phyloP scores from a whole-genome alignment of 1,139 yeast genomes.

The Hanseniaspora gamundiae region DNA sequence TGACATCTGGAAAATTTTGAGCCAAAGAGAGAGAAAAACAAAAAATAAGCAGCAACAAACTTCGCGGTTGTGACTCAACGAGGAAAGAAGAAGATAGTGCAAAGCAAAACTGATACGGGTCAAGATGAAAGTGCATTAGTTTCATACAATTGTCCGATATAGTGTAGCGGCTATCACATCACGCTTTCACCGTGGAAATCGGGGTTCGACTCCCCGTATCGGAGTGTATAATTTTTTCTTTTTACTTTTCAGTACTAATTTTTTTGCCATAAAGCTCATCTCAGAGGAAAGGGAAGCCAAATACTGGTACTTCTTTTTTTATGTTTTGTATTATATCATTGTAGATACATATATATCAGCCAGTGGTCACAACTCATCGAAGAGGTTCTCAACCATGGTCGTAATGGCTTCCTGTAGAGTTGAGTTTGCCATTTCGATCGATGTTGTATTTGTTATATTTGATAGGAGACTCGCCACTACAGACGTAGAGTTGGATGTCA shows the following conservation, averaged over 20 bases:
- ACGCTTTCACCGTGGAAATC: constrained; percentile 26
- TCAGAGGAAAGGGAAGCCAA: no score
- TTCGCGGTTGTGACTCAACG: no score
- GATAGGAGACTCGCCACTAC: neutral
- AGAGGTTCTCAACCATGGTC: neutral
- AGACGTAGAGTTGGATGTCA: no score
- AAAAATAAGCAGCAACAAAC: neutral
- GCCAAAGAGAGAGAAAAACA: neutral
- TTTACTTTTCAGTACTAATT: neutral
- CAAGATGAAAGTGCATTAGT: no score
- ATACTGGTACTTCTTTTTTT: no score
- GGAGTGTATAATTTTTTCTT: constrained; percentile 13
- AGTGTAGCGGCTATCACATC: constrained; percentile 27
- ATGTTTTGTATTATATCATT: neutral
- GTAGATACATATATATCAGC: no score
- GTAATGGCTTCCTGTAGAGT: neutral
- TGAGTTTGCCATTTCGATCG: no score
- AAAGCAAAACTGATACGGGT: no score
- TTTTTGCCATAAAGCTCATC: no score
- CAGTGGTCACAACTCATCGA: neutral
- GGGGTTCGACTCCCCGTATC: constrained; percentile 27
- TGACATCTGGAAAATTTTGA: neutral
- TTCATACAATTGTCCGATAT: constrained; percentile 16
- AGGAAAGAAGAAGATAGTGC: no score
- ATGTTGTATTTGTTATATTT: neutral